phyloP scores from a whole-genome alignment of 495 filamentous ascomycete species.

The Neurospora sp. region DNA sequence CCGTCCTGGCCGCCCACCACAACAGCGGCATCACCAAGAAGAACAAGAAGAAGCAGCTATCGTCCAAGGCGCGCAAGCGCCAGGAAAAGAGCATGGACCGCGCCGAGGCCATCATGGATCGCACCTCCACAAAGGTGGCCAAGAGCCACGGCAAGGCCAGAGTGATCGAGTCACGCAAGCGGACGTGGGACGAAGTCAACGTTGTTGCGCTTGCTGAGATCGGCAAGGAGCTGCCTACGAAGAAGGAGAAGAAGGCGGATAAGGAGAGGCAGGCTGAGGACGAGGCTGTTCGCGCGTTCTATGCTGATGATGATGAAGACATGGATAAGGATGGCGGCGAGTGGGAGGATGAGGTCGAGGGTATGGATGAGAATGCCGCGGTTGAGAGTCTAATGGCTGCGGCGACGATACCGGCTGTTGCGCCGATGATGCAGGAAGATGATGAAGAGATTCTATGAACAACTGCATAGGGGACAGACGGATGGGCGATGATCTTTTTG shows the following conservation, averaged over 20 bases:
- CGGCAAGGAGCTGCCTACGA: neutral
- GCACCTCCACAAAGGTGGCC: constrained; percentile 56
- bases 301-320: constrained; percentile 16
- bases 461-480: neutral
- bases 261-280: constrained; percentile 9
- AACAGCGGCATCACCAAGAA: constrained; percentile 56
- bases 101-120: constrained; percentile 61
- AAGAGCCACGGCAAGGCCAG: constrained; percentile 53
- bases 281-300: constrained; percentile 12
- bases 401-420: neutral
- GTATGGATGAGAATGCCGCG: neutral
- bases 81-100: constrained; percentile 64
- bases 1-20: constrained; percentile 51
- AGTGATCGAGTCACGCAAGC: constrained; percentile 45
- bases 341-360: neutral
- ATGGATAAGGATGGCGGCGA: constrained; percentile 14
- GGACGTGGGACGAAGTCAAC: constrained; percentile 53
- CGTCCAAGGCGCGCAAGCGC: constrained; percentile 53
- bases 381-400: neutral
- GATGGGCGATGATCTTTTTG: neutral
- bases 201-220: constrained; percentile 17
- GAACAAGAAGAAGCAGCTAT: constrained; percentile 45
- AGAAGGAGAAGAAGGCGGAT: constrained; percentile 8
- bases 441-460: constrained; percentile 17
- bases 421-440: neutral